Evolutionary conservation across 148 eudicot species (phyloP).

Genomic region (Camellia japonica): DNA sequence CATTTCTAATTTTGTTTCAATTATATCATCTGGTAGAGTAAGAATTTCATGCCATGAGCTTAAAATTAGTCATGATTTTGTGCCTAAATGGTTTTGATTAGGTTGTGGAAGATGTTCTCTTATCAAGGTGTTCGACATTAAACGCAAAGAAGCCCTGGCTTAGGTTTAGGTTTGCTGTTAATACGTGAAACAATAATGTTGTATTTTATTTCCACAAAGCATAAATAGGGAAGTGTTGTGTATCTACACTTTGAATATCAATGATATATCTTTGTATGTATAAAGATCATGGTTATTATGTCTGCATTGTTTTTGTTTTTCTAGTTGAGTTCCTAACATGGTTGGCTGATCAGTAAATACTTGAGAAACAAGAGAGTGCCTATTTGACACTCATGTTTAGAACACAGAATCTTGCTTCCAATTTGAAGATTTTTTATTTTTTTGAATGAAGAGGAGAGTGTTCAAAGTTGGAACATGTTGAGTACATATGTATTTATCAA

Average conservation of each 20-base stretch:
- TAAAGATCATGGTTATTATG: neutral
- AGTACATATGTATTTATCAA: no score
- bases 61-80: neutral
- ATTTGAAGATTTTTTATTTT: neutral
- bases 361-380: neutral
- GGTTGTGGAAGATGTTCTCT: slow-evolving; percentile 73
- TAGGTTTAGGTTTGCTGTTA: slow-evolving; percentile 13
- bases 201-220: neutral
- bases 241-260: neutral
- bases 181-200: neutral
- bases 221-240: neutral
- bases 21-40: neutral
- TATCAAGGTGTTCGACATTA: slow-evolving; percentile 49
- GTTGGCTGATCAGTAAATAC: neutral
- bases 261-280: neutral
- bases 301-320: slow-evolving; percentile 6
- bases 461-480: no score
- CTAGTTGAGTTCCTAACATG: neutral
- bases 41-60: neutral
- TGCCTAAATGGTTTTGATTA: slow-evolving; percentile 24
- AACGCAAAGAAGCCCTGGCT: slow-evolving; percentile 47
- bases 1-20: neutral
- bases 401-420: neutral
- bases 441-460: neutral
- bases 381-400: neutral